Base-by-base conservation (phyloP, 2,329 filamentous ascomycete genomes). In the Talaromyces pinophilus region DNA sequence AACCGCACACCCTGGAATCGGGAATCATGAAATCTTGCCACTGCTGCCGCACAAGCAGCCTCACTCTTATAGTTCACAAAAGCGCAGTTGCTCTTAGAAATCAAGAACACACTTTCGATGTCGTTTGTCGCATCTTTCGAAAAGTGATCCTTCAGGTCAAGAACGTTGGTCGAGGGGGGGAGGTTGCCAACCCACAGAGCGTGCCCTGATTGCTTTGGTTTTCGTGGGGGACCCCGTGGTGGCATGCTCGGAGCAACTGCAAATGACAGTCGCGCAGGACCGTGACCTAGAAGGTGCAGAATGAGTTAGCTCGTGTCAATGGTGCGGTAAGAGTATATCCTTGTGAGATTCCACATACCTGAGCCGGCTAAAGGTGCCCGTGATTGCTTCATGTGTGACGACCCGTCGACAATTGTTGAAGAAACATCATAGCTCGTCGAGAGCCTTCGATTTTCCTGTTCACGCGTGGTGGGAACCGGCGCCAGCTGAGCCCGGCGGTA, bases 101-200 rank as follows among this genome's bases (percentile, higher is more conserved):
- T 98, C 42, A 98, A 82, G 71, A 98, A 97, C 0, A 98, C 82
- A 57, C 93, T 97, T 75, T 97, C 91, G 25, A 98, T 87, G 1
- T 93, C 86, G 50, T 83, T 86, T 0, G 84, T 85, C 0, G 92
- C 89, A 70, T 93, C 90, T 69, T 87, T 88, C 68, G 92, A 96
- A 66, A 97, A 95, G 75, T 97, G 92, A 67, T 95, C 88, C 62
- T 97, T 96, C n/a, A 98, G 82, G 67, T 87, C 90, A 78, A 92
- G 88, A 13, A 98, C 84, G 48, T 89, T 89, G 0, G 93, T 91
- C 59, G 92, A 90, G 0, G 92, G 91, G 3, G 94, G 93, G 0
- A 98, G 83, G 75, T 98, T 98, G 48, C 95, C 95, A 33, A 98
- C 92, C 94, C 95, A 98, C 22, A 98, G 88, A 0, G 94, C 94